A percentile compares a stretch with the other conserved stretches of the same genome.
Conservation (phyloP, 164 flowering plant genomes). For the Taxillus chinensis region DNA sequence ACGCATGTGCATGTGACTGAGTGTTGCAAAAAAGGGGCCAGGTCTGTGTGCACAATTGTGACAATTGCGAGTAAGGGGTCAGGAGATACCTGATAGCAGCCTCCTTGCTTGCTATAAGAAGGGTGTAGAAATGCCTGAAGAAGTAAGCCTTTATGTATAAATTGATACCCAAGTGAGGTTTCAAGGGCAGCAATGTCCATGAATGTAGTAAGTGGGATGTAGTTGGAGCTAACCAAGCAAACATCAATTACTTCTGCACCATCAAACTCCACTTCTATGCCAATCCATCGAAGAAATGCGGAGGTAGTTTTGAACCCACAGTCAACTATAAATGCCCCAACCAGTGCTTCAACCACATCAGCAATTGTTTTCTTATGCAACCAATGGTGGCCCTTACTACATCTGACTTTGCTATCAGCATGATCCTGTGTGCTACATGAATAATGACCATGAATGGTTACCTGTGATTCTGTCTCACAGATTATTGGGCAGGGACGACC, state of each 20-base stretch:
- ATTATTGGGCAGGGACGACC: constrained; percentile 62
- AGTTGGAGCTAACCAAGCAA: constrained; percentile 39
- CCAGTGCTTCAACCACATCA: constrained; percentile 86
- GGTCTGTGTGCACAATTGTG: no score
- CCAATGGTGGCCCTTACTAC: constrained; percentile 72
- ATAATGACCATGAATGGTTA: constrained; percentile 30
- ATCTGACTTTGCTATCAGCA: constrained; percentile 25
- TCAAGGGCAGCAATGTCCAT: constrained; percentile 49
- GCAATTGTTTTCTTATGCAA: constrained; percentile 76
- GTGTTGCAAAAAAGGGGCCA: no score
- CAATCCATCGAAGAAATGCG: constrained; percentile 85
- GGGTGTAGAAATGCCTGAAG: constrained; percentile 91
- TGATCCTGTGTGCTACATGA: constrained; percentile 5
- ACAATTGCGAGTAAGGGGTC: neutral
- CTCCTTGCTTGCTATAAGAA: constrained; percentile 70
- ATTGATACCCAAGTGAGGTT: constrained; percentile 35
- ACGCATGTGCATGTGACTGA: no score
- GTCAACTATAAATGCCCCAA: constrained; percentile 88
- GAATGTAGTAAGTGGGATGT: constrained; percentile 29
- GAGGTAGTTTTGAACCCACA: constrained; percentile 86
- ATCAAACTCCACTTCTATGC: constrained; percentile 61
- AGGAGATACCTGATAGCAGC: constrained; percentile 81
- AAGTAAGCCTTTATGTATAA: constrained; percentile 67
- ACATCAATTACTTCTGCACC: constrained; percentile 35
- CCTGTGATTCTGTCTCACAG: constrained; percentile 43